Evolutionary conservation across 495 filamentous ascomycete species (phyloP), one percentile per base, ranked within the genome.

Genomic region (Penicillium alfredii): DNA sequence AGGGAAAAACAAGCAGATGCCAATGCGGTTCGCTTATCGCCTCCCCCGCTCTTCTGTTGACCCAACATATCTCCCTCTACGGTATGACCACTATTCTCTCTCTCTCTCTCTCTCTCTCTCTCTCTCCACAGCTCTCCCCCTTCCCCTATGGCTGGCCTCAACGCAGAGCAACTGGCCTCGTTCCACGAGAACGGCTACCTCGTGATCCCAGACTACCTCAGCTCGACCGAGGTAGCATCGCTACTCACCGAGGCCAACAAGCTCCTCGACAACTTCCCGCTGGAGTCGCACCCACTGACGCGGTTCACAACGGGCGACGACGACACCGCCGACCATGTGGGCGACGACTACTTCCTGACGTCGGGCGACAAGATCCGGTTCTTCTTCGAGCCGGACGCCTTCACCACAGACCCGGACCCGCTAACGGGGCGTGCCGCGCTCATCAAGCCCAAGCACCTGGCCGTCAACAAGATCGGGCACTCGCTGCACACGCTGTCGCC

Each of bases 381-480:
- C 71, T 98, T 98, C 78, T 94, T 98, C 69, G 92, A 98, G 58
- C 85, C 89, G 53, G 80, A 77, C 61, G 68, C 66, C 21, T 66
- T 71, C 51, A 49, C 46, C 28, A 25, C 43, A 6, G 38, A 50
- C 7, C 45, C 60, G 51, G 71, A 79, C 54, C 37, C 67, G 2
- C 13, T 60, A 0, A 47, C 59, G 0, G 79, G 78, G 13, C 49
- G 56, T 2, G 36, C 56, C 5, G 42, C 48, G 0, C 73, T 97
- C 1, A 59, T 64, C 4, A 84, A 87, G 42, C 87, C 92, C 12
- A 93, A 89, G 55, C 61, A 80, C 24, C 73, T 66, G 24, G 83
- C 92, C 34, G 81, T 98, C 52, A 98, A 98, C 71, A 98, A 98
- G 60, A 95, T 98, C 53, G 92, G 92, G 0, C 92, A 98, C 56